phyloP scores from a whole-genome alignment of 139 green algal species.

The Chlamydomonas urium region DNA sequence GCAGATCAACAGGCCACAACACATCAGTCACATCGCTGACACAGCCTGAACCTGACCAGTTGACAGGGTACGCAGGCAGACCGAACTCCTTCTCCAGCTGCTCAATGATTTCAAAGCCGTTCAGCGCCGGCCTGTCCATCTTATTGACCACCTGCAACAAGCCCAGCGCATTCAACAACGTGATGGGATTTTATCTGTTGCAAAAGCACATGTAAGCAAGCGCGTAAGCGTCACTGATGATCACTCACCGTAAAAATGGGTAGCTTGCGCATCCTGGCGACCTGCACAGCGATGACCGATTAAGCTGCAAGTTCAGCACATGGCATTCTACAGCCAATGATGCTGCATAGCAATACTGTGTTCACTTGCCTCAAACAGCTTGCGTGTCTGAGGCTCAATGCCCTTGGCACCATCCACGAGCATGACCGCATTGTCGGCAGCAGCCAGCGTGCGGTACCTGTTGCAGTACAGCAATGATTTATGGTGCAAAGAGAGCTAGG shows the following conservation, averaged over 20 bases:
- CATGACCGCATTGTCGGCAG: constrained; percentile 78
- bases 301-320: background rate
- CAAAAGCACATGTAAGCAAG: too few relatives aligned
- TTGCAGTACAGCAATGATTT: constrained; percentile 66
- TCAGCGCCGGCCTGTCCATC: constrained; percentile 59
- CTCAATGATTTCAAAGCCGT: constrained; percentile 75
- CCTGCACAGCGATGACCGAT: constrained; percentile 1
- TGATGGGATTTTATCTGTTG: background rate
- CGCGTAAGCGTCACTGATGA: too few relatives aligned
- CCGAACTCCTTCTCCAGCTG: constrained; percentile 69
- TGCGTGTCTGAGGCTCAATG: constrained; percentile 42
- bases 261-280: constrained; percentile 15
- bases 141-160: constrained; percentile 39
- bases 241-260: constrained; percentile 19
- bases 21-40: too few relatives aligned
- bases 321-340: background rate
- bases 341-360: background rate
- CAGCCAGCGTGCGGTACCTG: constrained; percentile 67
- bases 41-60: too few relatives aligned
- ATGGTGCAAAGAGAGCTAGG: constrained; percentile 8
- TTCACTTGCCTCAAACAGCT: constrained; percentile 29
- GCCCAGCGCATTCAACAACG: background rate
- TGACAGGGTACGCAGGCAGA: constrained; percentile 63
- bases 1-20: too few relatives aligned
- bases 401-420: constrained; percentile 63